Evolutionary conservation across 139 green algal genomes (phyloP), one percentile per base, ranked within the genome.

Genomic region (Coelastrella sp.): DNA sequence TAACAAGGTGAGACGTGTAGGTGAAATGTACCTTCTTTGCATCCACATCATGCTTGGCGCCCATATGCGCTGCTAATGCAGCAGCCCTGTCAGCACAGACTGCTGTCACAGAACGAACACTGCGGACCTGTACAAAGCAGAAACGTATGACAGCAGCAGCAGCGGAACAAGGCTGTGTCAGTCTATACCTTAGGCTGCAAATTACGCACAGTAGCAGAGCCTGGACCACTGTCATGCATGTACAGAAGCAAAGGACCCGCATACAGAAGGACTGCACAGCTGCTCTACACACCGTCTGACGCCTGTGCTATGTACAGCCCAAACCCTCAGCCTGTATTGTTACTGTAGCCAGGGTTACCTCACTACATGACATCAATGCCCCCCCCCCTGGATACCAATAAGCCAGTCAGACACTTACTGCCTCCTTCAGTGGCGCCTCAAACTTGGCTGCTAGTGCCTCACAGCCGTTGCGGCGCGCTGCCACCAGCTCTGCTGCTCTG

Each of bases 351-450:
- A 49, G 35, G 35, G 35, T 49, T 3, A 49, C 35, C 35, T 49
- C 35, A 49, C 35, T 49, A n/a, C n/a, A n/a, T n/a, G n/a, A n/a
- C n/a, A n/a, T n/a, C n/a, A n/a, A n/a, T n/a, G n/a, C n/a, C n/a
- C n/a, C n/a, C n/a, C n/a, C n/a, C 35, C 35, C 98, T 95, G 3
- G 35, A 49, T 3, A 49, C 3, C 35, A 1, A 4, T 70, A 70
- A 3, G 70, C n/a, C 8, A 24, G 1, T 66, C 49, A 84, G 7
- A 17, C 24, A 78, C 85, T 90, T 60, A 90, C 87, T 65, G 87
- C 70, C 91, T 99, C 97, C 85, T 97, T 97, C 24, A 99, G 91
- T 0, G 97, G 97, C 0, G 95, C 95, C 91, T 98, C 97, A 88
- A 99, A 98, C 22, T 86, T 91, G 11, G 59, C 59, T 0, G 66